Conservation (phyloP, 2,329 filamentous ascomycete species). For the Alternaria burnsii region DNA sequence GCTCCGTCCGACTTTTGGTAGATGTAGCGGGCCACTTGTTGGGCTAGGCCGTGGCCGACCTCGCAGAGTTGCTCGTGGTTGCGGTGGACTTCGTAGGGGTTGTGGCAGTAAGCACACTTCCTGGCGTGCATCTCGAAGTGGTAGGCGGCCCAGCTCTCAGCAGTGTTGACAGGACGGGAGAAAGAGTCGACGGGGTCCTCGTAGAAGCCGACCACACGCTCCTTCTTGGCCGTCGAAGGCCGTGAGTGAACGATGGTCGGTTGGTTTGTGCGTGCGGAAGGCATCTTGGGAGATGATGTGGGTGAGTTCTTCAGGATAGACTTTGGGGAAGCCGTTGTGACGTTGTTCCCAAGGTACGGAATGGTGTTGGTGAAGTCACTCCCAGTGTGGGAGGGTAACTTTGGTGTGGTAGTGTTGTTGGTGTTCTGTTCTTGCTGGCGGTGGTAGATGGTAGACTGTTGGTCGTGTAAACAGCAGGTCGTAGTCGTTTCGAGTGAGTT, state of each 20-base stretch:
- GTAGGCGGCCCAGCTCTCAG: constrained; percentile 58
- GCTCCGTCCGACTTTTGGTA: constrained; percentile 51
- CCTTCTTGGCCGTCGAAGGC: constrained; percentile 42
- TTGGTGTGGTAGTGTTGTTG: constrained; percentile 22
- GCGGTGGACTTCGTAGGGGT: constrained; percentile 55
- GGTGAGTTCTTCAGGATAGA: constrained; percentile 46
- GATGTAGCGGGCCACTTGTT: constrained; percentile 56
- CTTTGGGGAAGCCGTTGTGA: constrained; percentile 42
- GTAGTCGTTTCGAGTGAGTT: constrained; percentile 18
- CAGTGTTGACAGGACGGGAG: constrained; percentile 52
- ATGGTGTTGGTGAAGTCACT: constrained; percentile 41
- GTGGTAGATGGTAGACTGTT: constrained; percentile 13
- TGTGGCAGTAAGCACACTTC: constrained; percentile 55
- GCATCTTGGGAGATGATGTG: constrained; percentile 40
- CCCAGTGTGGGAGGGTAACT: constrained; percentile 28
- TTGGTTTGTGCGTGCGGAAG: constrained; percentile 44
- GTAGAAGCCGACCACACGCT: constrained; percentile 47
- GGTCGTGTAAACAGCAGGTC: constrained; percentile 10
- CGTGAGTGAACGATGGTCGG: constrained; percentile 46
- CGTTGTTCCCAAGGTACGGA: constrained; percentile 33
- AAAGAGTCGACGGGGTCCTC: constrained; percentile 50
- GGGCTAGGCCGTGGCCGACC: constrained; percentile 54
- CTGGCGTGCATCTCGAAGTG: constrained; percentile 59
- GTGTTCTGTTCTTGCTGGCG: constrained; percentile 20
- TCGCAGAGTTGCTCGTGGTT: constrained; percentile 54